phyloP scores from a whole-genome alignment of 805 yeast genomes.

The Candida nemodendra region DNA sequence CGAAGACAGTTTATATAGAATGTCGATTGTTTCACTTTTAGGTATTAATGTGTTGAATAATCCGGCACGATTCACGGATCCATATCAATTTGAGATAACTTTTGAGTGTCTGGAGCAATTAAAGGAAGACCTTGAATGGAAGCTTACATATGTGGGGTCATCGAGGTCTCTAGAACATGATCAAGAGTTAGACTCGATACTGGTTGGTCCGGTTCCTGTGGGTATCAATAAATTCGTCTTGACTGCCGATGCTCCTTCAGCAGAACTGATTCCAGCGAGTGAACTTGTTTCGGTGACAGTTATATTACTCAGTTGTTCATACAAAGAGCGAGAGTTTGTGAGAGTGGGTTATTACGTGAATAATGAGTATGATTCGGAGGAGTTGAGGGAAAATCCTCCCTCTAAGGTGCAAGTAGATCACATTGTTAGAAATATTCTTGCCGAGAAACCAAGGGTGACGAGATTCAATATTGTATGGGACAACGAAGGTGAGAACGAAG shows the following conservation, averaged over 20 bases:
- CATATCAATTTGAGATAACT: constrained; percentile 95
- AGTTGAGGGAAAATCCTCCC: constrained; percentile 90
- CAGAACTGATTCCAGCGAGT: constrained; percentile 93
- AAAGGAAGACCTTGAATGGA: constrained; percentile 94
- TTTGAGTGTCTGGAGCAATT: constrained; percentile 94
- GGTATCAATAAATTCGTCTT: constrained; percentile 92
- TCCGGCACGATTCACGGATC: constrained; percentile 90
- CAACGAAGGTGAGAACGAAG: constrained; percentile 53
- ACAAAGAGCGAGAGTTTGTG: constrained; percentile 91
- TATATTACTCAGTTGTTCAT: constrained; percentile 86
- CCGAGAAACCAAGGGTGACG: constrained; percentile 97
- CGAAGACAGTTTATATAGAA: constrained; percentile 28
- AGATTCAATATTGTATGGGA: constrained; percentile 98
- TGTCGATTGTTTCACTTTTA: constrained; percentile 91
- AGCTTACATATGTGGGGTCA: constrained; percentile 93
- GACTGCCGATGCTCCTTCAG: constrained; percentile 95
- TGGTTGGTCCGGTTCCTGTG: constrained; percentile 99
- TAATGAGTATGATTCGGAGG: constrained; percentile 94
- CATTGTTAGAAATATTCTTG: constrained; percentile 89
- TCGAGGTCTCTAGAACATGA: constrained; percentile 93
- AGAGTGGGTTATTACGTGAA: constrained; percentile 97
- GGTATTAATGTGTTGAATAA: constrained; percentile 92
- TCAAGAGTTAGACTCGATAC: constrained; percentile 90
- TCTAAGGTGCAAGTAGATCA: constrained; percentile 89
- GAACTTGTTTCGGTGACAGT: constrained; percentile 96